These are phyloP conservation scores for Alternaria ventricosa DNA, from an alignment of 2,329 filamentous ascomycete species.

Conservation along the genomic window DNA sequence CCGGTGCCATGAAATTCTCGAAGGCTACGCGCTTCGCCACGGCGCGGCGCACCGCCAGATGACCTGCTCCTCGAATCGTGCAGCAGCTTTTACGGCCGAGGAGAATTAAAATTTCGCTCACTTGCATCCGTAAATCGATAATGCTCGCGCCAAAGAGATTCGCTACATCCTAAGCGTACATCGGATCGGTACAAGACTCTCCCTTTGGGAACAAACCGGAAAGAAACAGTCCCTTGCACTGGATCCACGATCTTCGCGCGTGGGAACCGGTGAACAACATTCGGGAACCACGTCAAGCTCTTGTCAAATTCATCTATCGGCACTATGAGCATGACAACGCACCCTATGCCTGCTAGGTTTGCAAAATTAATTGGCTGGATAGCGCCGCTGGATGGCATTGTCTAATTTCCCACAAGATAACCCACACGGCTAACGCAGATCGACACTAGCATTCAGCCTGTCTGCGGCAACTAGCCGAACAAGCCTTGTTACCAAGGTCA, in stretches of 20 bases:
- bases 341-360: background rate
- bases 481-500: constrained; percentile 14
- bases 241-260: background rate
- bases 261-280: background rate
- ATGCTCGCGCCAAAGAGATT: background rate
- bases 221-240: background rate
- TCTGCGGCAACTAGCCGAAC: constrained; percentile 10
- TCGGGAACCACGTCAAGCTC: background rate
- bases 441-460: background rate
- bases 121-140: background rate
- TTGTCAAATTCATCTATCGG: background rate
- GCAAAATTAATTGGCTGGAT: background rate
- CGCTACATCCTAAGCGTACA: background rate
- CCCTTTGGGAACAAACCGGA: background rate
- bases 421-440: constrained; percentile 8
- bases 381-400: constrained; percentile 1
- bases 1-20: background rate
- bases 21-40: background rate
- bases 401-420: background rate
- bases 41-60: background rate
- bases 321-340: background rate
- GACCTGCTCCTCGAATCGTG: background rate
- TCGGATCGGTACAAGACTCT: background rate
- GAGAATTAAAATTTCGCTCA: background rate
- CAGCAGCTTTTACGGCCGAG: background rate